Evolutionary conservation across 768 basidiomycete genomes (phyloP).

Genomic region (Naematelia aurantialba): DNA sequence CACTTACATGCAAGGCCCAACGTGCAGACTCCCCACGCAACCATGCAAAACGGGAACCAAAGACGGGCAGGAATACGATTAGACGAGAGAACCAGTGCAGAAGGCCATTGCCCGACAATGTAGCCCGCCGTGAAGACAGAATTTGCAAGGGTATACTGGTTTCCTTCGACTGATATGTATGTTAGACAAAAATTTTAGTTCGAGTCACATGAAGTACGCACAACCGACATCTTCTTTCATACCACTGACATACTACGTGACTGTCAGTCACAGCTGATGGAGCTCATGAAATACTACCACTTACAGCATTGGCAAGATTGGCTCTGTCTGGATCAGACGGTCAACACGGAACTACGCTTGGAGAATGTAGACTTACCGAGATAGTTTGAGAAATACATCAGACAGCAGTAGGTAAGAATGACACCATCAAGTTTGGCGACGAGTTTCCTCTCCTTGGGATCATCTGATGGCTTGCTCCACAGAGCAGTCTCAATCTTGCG

Average conservation of each 20-base stretch:
- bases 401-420: conserved; percentile 31
- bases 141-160: conserved; percentile 22
- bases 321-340: conserved; percentile 30
- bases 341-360: neutral
- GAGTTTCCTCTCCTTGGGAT: conserved; percentile 23
- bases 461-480: conserved; percentile 23
- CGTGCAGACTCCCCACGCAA: conserved; percentile 8
- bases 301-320: conserved; percentile 37
- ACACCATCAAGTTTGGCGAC: conserved; percentile 21
- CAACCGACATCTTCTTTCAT: conserved; percentile 26
- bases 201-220: neutral
- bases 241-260: conserved; percentile 20
- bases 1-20: conserved; percentile 13
- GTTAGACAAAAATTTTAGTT: neutral
- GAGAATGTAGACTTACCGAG: conserved; percentile 4
- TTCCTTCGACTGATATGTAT: conserved; percentile 16
- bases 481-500: conserved; percentile 22
- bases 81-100: conserved; percentile 24
- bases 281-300: conserved; percentile 1
- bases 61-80: conserved; percentile 14
- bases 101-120: conserved; percentile 23
- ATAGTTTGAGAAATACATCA: conserved; percentile 29
- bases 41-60: conserved; percentile 16
- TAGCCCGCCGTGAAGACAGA: conserved; percentile 17
- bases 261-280: neutral